Conservation (phyloP, 208 protist genomes). For the Leishmania braziliensis region DNA sequence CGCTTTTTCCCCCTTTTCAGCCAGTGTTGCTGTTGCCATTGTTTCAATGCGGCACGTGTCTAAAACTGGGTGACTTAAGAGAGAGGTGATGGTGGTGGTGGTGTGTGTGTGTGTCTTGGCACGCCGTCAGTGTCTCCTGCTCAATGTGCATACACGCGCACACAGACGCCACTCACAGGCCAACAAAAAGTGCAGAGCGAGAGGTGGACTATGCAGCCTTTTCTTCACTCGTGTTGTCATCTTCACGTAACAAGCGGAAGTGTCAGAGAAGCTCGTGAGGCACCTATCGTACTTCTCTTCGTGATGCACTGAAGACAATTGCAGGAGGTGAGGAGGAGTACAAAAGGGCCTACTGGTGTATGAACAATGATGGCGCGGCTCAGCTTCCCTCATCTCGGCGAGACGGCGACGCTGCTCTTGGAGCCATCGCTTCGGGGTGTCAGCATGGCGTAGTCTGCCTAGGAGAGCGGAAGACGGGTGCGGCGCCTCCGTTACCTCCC, state of each 20-base stretch:
- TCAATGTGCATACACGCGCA: neutral
- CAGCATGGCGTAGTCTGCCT: too few relatives aligned
- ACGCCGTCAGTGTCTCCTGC: neutral
- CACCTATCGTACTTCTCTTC: neutral
- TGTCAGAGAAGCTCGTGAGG: neutral
- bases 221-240: neutral
- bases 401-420: neutral
- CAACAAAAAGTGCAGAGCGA: neutral
- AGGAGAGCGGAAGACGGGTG: neutral
- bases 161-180: neutral
- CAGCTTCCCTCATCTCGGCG: neutral
- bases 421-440: neutral
- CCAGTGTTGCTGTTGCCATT: neutral
- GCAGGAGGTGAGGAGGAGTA: neutral
- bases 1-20: neutral
- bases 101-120: neutral
- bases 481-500: neutral
- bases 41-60: neutral
- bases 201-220: neutral
- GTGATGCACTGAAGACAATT: neutral
- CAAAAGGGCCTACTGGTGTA: neutral
- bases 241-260: neutral
- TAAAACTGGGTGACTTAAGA: neutral
- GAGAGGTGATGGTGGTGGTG: neutral
- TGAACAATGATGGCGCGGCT: neutral